Conservation (phyloP, 306 rosid genomes). For the Corylus americana region DNA sequence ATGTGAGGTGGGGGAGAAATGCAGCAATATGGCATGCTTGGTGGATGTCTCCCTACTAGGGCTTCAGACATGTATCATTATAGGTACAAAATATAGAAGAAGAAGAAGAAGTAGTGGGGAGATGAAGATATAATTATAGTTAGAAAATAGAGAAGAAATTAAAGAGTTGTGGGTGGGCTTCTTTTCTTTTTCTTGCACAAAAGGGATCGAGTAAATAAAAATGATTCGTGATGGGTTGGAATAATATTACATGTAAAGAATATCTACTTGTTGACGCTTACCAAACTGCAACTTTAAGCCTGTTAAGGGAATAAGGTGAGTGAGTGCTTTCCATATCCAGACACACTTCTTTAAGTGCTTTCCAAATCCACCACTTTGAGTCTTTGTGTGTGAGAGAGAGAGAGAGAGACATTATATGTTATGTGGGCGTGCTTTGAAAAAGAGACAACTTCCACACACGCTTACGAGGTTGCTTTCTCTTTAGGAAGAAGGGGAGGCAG, state of each 20-base stretch:
- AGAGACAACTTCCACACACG: constrained; percentile 42
- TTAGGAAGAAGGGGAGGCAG: constrained; percentile 4
- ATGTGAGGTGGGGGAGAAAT: too few relatives aligned
- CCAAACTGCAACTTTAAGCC: neutral
- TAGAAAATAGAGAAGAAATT: too few relatives aligned
- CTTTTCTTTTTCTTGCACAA: neutral
- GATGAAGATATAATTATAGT: too few relatives aligned
- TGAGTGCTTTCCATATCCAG: constrained; percentile 12
- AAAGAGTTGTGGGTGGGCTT: too few relatives aligned
- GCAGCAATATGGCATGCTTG: too few relatives aligned
- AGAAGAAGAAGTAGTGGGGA: too few relatives aligned
- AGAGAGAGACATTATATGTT: neutral
- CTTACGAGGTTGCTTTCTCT: constrained; percentile 21
- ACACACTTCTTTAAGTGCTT: constrained; percentile 37
- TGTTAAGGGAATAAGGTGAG: constrained; percentile 3
- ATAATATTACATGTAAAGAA: neutral
- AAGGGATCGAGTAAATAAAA: neutral
- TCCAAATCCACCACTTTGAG: constrained; percentile 22
- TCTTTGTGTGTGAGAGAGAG: constrained; percentile 11
- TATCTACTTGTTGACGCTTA: neutral
- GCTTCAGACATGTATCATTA: too few relatives aligned
- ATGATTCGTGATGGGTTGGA: neutral
- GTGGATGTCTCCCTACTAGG: too few relatives aligned
- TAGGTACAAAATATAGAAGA: too few relatives aligned
- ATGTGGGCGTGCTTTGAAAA: constrained; percentile 33